Base-by-base conservation (phyloP, 768 basidiomycete genomes). In the Termitomyces sp. region DNA sequence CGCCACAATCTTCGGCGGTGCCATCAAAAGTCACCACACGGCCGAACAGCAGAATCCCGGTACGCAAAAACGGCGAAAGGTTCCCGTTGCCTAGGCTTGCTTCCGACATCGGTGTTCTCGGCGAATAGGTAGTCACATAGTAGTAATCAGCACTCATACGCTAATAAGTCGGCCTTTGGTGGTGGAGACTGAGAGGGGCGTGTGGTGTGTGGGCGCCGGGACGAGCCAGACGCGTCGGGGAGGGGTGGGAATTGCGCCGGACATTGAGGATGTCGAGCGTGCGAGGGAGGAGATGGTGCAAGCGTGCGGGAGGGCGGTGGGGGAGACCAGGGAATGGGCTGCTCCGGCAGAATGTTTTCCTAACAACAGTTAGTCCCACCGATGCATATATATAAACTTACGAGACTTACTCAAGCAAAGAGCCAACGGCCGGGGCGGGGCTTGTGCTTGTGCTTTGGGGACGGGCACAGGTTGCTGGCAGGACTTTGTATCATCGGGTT, bases 1-100 rank as follows among this genome's bases (percentile, higher is more conserved):
- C 4, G 87, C 90, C 18, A 94, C 81, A 29, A 94, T 72, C 66
- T 86, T 86, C 16, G 93, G 92, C n/a, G 91, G 88, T 14, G 88
- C 88, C 12, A 88, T 91, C 71, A 93, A 71, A 44, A 89, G n/a
- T 85, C 14, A 89, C 84, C 0, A 90, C 88, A 14, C 87, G 77
- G 0, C 55, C 55, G 13, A 27, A 41, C 41, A 75, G 68, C 20
- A 79, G 78, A 1, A 77, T 79, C 4, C 66, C 65, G 9, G 72
- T 73, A 6, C 79, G 72, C 2, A 77, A 76, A 12, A 76, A 78
- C 5, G 74, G 77, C 56, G 79, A 83, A 20, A 74, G 22, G 36
- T 18, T 0, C 6, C 22, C 22, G 20, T 47, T 29, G 8, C 46
- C 22, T 9, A n/a, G n/a, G 7, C 14, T 16, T 3, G n/a, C n/a